Percentiles rank a stretch among this genome's conserved stretches.
Conservation (phyloP, 495 filamentous ascomycete species). For the Sporormia fimetaria region DNA sequence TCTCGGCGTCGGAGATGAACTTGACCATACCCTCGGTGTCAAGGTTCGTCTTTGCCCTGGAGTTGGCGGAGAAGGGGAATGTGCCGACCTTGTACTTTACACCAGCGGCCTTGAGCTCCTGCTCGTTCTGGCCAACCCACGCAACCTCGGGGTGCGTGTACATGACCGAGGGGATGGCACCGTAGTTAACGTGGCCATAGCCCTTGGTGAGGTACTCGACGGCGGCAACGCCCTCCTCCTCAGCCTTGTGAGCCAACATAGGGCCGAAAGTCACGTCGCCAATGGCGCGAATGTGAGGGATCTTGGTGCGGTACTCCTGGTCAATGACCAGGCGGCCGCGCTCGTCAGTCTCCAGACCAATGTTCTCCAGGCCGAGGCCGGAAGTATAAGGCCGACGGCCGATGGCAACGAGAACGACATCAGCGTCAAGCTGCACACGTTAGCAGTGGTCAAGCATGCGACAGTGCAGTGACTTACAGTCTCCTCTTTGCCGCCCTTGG, state of each 20-base stretch:
- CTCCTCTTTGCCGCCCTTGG: slow-evolving; percentile 93
- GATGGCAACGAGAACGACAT: slow-evolving; percentile 95
- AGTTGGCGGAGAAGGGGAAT: slow-evolving; percentile 97
- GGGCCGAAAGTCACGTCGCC: slow-evolving; percentile 96
- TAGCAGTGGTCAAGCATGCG: background rate
- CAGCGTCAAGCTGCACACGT: slow-evolving; percentile 65
- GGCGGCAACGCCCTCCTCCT: slow-evolving; percentile 91
- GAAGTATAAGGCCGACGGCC: slow-evolving; percentile 89
- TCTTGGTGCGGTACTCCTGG: slow-evolving; percentile 94
- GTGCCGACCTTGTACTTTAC: slow-evolving; percentile 82
- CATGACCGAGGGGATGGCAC: slow-evolving; percentile 95
- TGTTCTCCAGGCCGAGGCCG: slow-evolving; percentile 83
- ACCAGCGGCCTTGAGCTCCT: slow-evolving; percentile 80
- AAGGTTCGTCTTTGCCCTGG: slow-evolving; percentile 94
- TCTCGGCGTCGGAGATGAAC: slow-evolving; percentile 93
- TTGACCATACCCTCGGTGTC: slow-evolving; percentile 95
- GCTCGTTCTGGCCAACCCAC: slow-evolving; percentile 97
- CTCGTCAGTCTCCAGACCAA: slow-evolving; percentile 89
- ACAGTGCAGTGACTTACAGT: slow-evolving; percentile 44
- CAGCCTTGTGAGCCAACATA: slow-evolving; percentile 99
- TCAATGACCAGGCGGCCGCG: slow-evolving; percentile 91
- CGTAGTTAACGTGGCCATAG: slow-evolving; percentile 98
- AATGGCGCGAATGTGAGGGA: slow-evolving; percentile 91
- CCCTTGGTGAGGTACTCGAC: slow-evolving; percentile 96
- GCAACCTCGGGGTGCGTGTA: slow-evolving; percentile 98